Base-by-base conservation (phyloP, 2,329 filamentous ascomycete genomes). In the Neospermospora avenae region DNA sequence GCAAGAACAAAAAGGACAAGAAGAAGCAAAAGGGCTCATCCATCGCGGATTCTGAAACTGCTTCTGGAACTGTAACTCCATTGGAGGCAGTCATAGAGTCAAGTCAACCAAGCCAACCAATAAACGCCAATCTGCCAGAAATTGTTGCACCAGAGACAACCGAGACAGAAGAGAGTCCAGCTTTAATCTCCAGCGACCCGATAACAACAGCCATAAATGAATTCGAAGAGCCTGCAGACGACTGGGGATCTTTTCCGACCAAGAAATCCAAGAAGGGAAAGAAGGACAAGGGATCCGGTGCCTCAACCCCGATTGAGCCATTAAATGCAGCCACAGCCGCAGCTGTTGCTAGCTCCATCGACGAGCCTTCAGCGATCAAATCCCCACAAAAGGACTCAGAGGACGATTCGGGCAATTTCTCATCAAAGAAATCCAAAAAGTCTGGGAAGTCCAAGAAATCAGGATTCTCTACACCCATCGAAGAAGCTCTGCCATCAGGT, bases 381-480 rank as follows among this genome's bases (percentile, higher is more conserved):
- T 16, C 35, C 14, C 16, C 28, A 14, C 25, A 58, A 28, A 41
- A 34, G 8, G 34, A 55, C 25, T 18, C 51, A 48, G 37, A 10
- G 11, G 60, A 62, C 25, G 56, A 59, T 8, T 59, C 25, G 55
- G 48, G 31, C 44, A 18, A 57, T 39, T 37, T 60, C 20, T 42
- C 58, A 35, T 72, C 71, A 67, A 75, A 73, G 61, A 75, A 73
- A 61, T 70, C 72, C 11, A 75, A 74, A 60, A 75, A 75, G 62
- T 69, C 70, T 4, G 77, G 77, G 67, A 80, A 77, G 59, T 64
- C 64, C 18, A 58, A 58, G 39, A 54, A 35, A 14, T 53, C 56
- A 3, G 51, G 51, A 4, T 34, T 35, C 14, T 31, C 52, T 8
- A 55, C 42, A 5, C 53, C 51, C 11, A 25, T 28, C 13, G 58